Evolutionary conservation across 75 land plant species (phyloP), one percentile per base, ranked within the genome.

Genomic region (Cupressus sempervirens): DNA sequence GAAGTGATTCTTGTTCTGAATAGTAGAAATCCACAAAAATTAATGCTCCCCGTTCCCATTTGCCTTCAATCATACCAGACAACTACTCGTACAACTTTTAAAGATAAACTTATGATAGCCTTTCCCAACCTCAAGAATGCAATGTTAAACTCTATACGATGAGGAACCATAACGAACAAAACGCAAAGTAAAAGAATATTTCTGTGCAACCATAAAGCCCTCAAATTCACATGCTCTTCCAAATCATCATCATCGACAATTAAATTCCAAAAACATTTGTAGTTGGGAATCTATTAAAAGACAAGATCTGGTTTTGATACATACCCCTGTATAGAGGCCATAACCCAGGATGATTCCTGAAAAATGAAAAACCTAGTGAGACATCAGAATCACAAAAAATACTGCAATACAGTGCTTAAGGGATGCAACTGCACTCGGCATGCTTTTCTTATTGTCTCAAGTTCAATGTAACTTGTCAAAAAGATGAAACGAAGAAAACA

Each of bases 261-360:
- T 38, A 26, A 79, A 50, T 45, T 79, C 46, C 52, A 45, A n/a
- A 26, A 32, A 4, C 81, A 79, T 45, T 79, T 79, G 29, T 72
- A 30, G 32, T 79, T 45, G 29, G n/a, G 12, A 79, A 79, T 43
- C 45, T 79, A 41, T n/a, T 45, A 45, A 20, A 7, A 43, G n/a
- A 79, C n/a, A n/a, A n/a, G 46, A 45, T 16, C 29, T n/a, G n/a
- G 26, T 18, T 0, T 43, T 79, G 14, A 12, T 82, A 43, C 67
- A 56, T 90, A 96, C 99, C 99, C 92, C 99, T 92, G 82, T 98
- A 98, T 54, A 98, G 70, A 43, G 99, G 99, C 99, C 99, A 98
- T 76, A 98, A 86, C 58, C 90, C 93, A 81, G 94, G 93, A 81
- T 96, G 94, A 32, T 88, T 79, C 93, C 99, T 97, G 93, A 52